phyloP scores from a whole-genome alignment of 139 green algal species.

The Closterium sp. region DNA sequence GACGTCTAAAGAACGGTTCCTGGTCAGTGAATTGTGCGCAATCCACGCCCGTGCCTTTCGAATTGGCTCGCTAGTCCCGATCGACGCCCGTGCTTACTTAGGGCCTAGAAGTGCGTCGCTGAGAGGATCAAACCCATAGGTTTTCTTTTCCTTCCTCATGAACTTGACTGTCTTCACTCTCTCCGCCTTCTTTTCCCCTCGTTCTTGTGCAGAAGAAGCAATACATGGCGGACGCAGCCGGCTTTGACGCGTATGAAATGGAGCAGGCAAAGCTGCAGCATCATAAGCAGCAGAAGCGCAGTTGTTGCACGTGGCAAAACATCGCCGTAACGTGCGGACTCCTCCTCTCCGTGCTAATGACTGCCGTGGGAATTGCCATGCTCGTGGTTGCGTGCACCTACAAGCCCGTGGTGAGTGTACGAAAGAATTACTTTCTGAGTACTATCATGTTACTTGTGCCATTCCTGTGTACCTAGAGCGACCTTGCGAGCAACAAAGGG shows the following conservation, averaged over 20 bases:
- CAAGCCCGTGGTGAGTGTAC: background rate
- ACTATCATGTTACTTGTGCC: background rate
- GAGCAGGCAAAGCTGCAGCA: background rate
- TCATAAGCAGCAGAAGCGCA: background rate
- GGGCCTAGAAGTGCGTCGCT: too few relatives aligned
- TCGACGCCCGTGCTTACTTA: too few relatives aligned
- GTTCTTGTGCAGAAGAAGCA: background rate
- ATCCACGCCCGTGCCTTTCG: too few relatives aligned
- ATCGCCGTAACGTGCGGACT: background rate
- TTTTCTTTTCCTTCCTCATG: background rate
- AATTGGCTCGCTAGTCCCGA: too few relatives aligned
- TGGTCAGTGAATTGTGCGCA: too few relatives aligned
- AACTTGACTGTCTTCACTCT: background rate
- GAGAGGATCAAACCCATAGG: too few relatives aligned
- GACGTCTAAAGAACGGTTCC: too few relatives aligned
- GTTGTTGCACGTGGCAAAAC: background rate
- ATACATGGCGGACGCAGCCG: background rate
- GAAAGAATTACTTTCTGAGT: background rate
- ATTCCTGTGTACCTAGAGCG: too few relatives aligned
- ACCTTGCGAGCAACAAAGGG: too few relatives aligned
- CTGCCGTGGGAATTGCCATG: background rate
- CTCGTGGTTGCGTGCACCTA: background rate
- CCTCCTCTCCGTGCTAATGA: background rate
- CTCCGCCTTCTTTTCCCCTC: too few relatives aligned
- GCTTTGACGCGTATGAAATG: background rate